These are phyloP conservation scores for Tolypocladium inflatum DNA, from an alignment of 2,329 filamentous ascomycete species.

Conservation along the genomic window DNA sequence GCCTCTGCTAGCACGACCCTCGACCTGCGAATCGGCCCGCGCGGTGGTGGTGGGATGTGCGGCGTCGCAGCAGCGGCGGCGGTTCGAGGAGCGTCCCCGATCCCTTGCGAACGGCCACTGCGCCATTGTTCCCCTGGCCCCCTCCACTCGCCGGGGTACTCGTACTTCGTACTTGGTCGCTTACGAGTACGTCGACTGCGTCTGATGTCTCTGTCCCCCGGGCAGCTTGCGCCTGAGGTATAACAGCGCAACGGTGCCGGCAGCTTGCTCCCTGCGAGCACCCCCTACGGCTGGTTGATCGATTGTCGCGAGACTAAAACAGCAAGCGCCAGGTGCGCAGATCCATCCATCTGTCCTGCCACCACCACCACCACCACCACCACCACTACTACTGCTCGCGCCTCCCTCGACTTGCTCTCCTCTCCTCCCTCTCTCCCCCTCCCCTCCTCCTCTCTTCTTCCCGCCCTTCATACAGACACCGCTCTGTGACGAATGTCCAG, in stretches of 20 bases:
- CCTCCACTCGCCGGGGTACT: not conserved
- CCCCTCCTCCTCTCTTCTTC: not conserved
- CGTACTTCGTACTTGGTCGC: no score
- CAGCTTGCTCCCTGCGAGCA: not conserved
- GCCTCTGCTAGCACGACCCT: not conserved
- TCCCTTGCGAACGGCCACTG: not conserved
- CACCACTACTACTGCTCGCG: not conserved
- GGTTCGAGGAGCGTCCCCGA: not conserved
- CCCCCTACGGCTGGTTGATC: not conserved
- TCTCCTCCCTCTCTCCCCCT: not conserved
- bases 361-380: not conserved
- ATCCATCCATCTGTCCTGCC: not conserved
- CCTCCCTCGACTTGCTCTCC: not conserved
- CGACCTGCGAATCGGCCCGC: not conserved
- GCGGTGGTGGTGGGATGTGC: not conserved
- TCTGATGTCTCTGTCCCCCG: not conserved
- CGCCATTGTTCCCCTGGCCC: not conserved
- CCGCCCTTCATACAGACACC: not conserved
- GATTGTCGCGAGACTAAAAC: not conserved
- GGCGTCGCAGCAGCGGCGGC: not conserved
- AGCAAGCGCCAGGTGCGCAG: not conserved
- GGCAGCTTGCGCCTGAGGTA: not conserved
- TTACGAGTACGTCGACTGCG: not conserved
- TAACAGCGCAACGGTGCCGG: not conserved
- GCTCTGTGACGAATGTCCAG: conserved; percentile 11